Evolutionary conservation across 495 filamentous ascomycete genomes (phyloP).

Genomic region (Cairneyella variabilis): DNA sequence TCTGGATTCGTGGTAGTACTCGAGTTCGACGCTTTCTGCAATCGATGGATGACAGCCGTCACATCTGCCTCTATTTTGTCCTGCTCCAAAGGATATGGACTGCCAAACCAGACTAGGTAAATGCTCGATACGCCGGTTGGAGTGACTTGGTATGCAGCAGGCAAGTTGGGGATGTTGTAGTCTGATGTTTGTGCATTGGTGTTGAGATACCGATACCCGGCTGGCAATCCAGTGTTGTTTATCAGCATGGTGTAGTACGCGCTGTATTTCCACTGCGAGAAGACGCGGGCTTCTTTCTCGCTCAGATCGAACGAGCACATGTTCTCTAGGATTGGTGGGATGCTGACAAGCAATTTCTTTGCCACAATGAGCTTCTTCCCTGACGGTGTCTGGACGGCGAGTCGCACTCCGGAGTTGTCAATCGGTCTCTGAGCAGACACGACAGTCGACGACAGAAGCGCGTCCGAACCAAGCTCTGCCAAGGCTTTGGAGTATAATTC

Average conservation of each 20-base stretch:
- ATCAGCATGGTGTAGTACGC: background rate
- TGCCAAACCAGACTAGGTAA: background rate
- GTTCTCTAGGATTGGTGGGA: constrained; percentile 37
- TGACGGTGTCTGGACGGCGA: constrained; percentile 34
- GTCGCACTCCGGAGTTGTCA: constrained; percentile 14
- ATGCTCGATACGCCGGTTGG: constrained; percentile 20
- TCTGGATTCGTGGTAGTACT: too few relatives aligned
- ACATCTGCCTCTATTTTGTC: background rate
- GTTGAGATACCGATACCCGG: too few relatives aligned
- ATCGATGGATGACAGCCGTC: background rate
- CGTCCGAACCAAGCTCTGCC: constrained; percentile 27
- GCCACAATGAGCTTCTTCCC: constrained; percentile 38
- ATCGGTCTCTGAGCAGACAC: constrained; percentile 25
- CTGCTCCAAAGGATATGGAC: background rate
- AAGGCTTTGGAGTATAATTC: constrained; percentile 39
- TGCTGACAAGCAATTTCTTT: constrained; percentile 42
- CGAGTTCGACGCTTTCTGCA: constrained; percentile 25
- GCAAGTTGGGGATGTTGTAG: background rate
- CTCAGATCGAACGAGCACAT: constrained; percentile 34
- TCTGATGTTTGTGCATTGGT: too few relatives aligned
- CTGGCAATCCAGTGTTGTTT: too few relatives aligned
- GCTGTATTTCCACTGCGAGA: constrained; percentile 33
- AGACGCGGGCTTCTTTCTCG: constrained; percentile 32
- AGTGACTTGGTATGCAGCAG: background rate
- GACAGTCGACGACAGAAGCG: constrained; percentile 32